Base-by-base conservation (phyloP, 23 red algal species). In the Gracilaria domingensis region DNA sequence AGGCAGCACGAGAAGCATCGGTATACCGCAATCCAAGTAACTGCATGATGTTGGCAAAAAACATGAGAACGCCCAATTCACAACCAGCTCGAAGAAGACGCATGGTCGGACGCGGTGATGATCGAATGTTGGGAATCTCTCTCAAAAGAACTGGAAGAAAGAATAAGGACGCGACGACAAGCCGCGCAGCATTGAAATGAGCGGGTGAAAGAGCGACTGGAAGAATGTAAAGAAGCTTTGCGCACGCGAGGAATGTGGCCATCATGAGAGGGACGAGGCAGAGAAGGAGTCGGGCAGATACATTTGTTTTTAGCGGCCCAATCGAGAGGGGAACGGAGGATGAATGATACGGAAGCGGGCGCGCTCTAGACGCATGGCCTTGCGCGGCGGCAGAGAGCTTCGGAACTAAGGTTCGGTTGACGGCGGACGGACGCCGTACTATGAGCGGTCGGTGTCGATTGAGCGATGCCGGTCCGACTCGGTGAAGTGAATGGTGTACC, bases 1-100 rank as follows among this genome's bases (percentile, higher is more conserved):
- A 98, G 2, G 96, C 88, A 56, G 85, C 96, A 12, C 94, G 88
- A 20, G 96, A 93, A 7, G 96, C 96, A 32, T 93, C 55, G 5
- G 93, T 95, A 67, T 81, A 82, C 53, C 65, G 54, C 34, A 98
- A 81, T 49, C 89, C 96, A 40, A 94, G 34, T 18, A 95, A 53
- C 74, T 95, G 93, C 21, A 88, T 42, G 54, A 91, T 64, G 66
- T 95, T 95, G 34, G 79, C 96, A 48, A 93, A 24, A 64, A 98
- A 89, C 45, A 91, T 88, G 26, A 78, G 91, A 42, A 77, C 24
- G 45, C 96, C 96, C 53, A 98, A 90, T 76, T 98, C 93, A 17
- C 90, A 17, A 8, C 96, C 96, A 9, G 60, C 61, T 25, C 57
- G 82, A 26, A 82, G 37, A 38, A 82, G 30, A 9, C 55, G 75